These are phyloP conservation scores for Acorus gramineus DNA, from an alignment of 106 monocot species.

Conservation along the genomic window DNA sequence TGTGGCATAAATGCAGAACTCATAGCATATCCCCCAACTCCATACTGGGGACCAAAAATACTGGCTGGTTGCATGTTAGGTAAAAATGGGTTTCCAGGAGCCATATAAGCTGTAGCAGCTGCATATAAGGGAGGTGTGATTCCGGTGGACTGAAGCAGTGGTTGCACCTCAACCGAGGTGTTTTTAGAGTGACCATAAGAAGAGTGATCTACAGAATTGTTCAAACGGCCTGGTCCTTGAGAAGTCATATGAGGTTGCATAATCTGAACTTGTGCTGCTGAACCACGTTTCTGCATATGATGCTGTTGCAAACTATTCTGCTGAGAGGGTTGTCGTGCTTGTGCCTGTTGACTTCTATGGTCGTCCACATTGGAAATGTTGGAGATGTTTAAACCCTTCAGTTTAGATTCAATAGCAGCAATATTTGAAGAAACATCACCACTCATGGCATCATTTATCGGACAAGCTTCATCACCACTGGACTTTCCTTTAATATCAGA, in stretches of 20 bases:
- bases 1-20: constrained; percentile 46
- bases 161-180: constrained; percentile 34
- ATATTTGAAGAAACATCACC: constrained; percentile 17
- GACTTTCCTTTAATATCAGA: constrained; percentile 11
- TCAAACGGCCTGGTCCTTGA: constrained; percentile 17
- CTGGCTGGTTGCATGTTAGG: constrained; percentile 46
- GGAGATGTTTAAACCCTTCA: constrained; percentile 44
- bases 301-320: constrained; percentile 18
- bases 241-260: constrained; percentile 17
- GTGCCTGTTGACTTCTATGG: constrained; percentile 15
- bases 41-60: constrained; percentile 39
- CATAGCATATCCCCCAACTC: constrained; percentile 45
- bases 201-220: constrained; percentile 24
- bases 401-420: constrained; percentile 28
- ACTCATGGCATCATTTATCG: constrained; percentile 6
- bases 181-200: constrained; percentile 31
- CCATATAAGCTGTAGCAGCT: constrained; percentile 28
- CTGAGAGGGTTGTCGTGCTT: constrained; percentile 16
- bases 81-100: constrained; percentile 29
- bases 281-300: neutral
- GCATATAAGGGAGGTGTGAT: constrained; percentile 33
- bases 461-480: constrained; percentile 3
- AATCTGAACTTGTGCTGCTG: constrained; percentile 23
- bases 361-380: constrained; percentile 7
- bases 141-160: constrained; percentile 29